Base-by-base conservation (phyloP, 208 protist genomes). In the Kentomonas sorsogonicus region DNA sequence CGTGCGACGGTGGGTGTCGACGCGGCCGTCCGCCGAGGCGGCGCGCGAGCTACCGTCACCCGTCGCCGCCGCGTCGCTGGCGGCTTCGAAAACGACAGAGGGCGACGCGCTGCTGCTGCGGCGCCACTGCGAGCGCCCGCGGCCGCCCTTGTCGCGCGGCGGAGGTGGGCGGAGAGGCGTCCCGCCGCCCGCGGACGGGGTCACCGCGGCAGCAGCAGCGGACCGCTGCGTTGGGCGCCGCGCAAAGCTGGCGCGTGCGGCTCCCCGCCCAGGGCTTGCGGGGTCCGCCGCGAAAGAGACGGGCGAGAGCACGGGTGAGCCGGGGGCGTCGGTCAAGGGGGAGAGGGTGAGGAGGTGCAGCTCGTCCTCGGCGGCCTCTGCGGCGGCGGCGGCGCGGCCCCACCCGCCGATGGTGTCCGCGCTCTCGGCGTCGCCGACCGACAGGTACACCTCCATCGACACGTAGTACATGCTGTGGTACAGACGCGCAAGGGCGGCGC, bases 381-480 rank as follows among this genome's bases (percentile, higher is more conserved):
- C n/a, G n/a, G n/a, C n/a, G 33, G 27, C 15, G 34, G 18, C 50
- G n/a, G 2, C 34, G 33, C 50, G 3, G 27, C 7, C 11, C 7
- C 33, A n/a, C 7, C 2, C 2, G 38, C 38, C 38, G 38, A 43
- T 43, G 15, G 15, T 43, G 38, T 16, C n/a, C n/a, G n/a, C 18
- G 46, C 27, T 29, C n/a, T 74, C 74, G 27, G 51, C 65, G 58
- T 82, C 70, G 4, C 74, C 74, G 0, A 82, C 53, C 0, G 74
- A 82, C 7, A 82, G 55, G 54, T 82, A 82, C 22, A 82, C 70
- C 60, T 82, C 74, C 63, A 82, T 72, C 0, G 74, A 82, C 1
- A 77, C 58, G 53, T 73, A 77, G 67, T 72, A 82, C 69, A 82
- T 76, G 29, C 66, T 44, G 34, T 82, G 74, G 53, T 82, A 82